Evolutionary conservation across 176 grass and related monocot genomes (phyloP), one percentile per base, ranked within the genome.

Genomic region (Areca catechu): DNA sequence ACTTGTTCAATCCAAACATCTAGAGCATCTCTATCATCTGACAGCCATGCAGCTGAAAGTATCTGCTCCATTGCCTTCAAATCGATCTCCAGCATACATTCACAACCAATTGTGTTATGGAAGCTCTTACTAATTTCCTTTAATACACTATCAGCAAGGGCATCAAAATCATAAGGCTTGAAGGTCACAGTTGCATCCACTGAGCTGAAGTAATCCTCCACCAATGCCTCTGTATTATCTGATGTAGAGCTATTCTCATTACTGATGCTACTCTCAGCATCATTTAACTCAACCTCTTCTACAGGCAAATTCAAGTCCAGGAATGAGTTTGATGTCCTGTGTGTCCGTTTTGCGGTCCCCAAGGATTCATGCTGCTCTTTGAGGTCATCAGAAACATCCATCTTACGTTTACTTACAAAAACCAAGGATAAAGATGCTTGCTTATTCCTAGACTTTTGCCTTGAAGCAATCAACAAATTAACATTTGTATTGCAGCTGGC

Each of bases 251-350:
- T 58, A 16, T 76, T 72, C 0, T 79, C 51, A 70, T 51, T 55
- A 69, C 86, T 53, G 58, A 52, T 17, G 47, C 64, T 62, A 0
- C 49, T 68, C 14, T 83, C 67, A n/a, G 63, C 24, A 53, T 71
- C 76, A 6, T 70, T 59, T 3, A 51, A 18, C 56, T 80, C 84
- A 0, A 29, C 60, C 50, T 88, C 80, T 3, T 78, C 79, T 2
- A 83, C 72, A 3, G 93, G 79, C 22, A 92, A 65, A 68, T 98
- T 98, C 73, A 98, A 62, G 71, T 98, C 84, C 18, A 92, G 84
- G 4, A 71, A 48, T 20, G 68, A 22, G 24, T 83, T 69, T 17
- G 77, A 81, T 22, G 59, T 57, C 55, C 72, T 79, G 69, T 82
- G 19, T 10, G 51, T 63, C 61, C 77, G 61, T 78, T 92, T 74